Percentiles rank a stretch among this genome's conserved stretches.
Evolutionary conservation across 176 grass and related monocot species (phyloP).

Genomic region (Pontederia crassipes): DNA sequence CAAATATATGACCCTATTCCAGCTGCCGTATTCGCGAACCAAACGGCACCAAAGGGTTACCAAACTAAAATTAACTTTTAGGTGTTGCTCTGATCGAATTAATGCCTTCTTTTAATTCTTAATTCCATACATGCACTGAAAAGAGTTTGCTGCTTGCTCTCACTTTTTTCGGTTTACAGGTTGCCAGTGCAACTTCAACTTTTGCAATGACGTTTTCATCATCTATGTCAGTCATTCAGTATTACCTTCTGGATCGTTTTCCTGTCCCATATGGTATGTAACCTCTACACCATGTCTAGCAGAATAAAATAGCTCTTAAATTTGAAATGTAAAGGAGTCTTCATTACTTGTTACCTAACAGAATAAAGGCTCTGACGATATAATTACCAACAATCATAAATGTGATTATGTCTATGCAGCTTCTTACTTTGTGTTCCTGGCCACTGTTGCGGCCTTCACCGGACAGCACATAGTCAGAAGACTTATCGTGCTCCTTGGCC

Average conservation of each 20-base stretch:
- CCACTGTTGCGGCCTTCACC: constrained; percentile 14
- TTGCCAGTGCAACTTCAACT: constrained; percentile 18
- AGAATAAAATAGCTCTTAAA: no score
- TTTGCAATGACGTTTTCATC: constrained; percentile 15
- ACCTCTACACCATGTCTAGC: neutral
- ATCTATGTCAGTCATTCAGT: constrained; percentile 15
- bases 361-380: neutral
- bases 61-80: no score
- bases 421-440: constrained; percentile 11
- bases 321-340: no score
- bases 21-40: no score
- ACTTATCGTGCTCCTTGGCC: constrained; percentile 8
- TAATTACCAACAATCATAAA: neutral
- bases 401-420: neutral
- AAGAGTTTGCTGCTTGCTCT: neutral
- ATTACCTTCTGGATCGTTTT: constrained; percentile 16
- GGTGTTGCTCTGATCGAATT: no score
- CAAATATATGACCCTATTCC: no score
- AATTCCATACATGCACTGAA: no score
- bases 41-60: no score
- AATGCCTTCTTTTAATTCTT: no score
- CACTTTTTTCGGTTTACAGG: neutral
- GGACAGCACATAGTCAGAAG: constrained; percentile 14
- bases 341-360: no score
- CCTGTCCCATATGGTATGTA: constrained; percentile 5